Evolutionary conservation across 1,139 yeast genomes (phyloP).

Genomic region (Debaryomyces nepalensis): DNA sequence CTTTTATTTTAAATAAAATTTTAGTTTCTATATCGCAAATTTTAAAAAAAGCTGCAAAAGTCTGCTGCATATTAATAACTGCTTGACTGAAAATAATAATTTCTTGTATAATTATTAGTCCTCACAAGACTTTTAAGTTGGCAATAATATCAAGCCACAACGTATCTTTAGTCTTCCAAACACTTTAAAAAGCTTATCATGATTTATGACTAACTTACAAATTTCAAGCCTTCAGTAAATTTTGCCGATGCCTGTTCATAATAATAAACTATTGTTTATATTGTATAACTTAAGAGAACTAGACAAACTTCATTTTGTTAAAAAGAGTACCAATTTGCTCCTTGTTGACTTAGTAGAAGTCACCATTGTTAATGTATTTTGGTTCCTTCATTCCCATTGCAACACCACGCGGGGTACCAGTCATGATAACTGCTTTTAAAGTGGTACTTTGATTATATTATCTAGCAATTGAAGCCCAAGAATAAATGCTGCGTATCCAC

Average conservation of each 20-base stretch:
- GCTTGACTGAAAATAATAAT: no score
- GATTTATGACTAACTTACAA: neutral
- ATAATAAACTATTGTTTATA: neutral
- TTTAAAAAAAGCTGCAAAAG: no score
- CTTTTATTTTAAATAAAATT: no score
- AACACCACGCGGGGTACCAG: slow-evolving; percentile 63
- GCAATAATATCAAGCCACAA: no score
- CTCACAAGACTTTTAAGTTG: no score
- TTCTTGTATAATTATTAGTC: no score
- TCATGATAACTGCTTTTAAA: slow-evolving; percentile 49
- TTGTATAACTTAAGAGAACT: neutral
- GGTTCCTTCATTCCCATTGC: slow-evolving; percentile 46
- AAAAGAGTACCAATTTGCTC: slow-evolving; percentile 49
- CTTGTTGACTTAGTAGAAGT: slow-evolving; percentile 45
- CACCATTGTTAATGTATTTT: slow-evolving; percentile 51
- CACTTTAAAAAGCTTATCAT: neutral
- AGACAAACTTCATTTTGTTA: slow-evolving; percentile 33
- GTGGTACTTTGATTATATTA: slow-evolving; percentile 58
- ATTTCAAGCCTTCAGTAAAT: neutral
- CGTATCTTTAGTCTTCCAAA: no score
- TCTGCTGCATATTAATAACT: no score
- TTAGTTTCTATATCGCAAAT: no score
- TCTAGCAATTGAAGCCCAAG: no score
- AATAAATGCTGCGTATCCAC: no score
- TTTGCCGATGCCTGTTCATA: no score